Base-by-base conservation (phyloP, 176 grass and related monocot genomes). In the Musa acuminata region DNA sequence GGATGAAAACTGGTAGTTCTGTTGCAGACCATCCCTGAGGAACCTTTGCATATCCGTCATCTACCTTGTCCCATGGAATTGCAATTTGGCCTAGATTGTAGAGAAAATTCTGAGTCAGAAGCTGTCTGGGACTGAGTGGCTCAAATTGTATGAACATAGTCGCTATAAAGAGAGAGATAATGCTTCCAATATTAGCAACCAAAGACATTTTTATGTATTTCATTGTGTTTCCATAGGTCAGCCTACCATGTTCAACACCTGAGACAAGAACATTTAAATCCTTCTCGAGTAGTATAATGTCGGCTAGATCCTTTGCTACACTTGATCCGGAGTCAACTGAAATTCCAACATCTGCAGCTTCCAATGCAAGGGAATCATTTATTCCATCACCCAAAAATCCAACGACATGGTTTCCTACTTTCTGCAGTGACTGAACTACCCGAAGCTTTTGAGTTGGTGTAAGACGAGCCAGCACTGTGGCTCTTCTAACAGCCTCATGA, bases 171-270 rank as follows among this genome's bases (percentile, higher is more conserved):
- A 85, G 55, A 0, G 83, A 85, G 50, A 81, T 23, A 23, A 67
- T 54, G 51, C 73, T 77, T 21, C 73, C 70, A 49, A 85, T 52
- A 58, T 85, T 80, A 65, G 83, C 78, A 64, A 85, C 63, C 51
- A 85, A 73, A 11, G 83, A 77, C 66, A 85, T 24, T 72, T 85
- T 85, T 81, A 85, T 81, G 66, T 85, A 85, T 57, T 85, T 85
- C 78, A 81, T 85, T 22, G 83, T 85, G 67, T 85, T 85, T 65
- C 78, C 83, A 72, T 85, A 77, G 7, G 83, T 85, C 64, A 73
- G 79, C 25, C 83, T 75, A 13, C 83, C 78, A 17, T 66, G 64
- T 53, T 81, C 83, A 57, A 85, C 83, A 11, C 78, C 83, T 0
- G 51, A 85, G 54, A 85, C 73, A 49, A 85, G 83, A 17, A 85